Evolutionary conservation across 208 protist species (phyloP), one percentile per base, ranked within the genome.

Genomic region (Acanthamoeba sp.): DNA sequence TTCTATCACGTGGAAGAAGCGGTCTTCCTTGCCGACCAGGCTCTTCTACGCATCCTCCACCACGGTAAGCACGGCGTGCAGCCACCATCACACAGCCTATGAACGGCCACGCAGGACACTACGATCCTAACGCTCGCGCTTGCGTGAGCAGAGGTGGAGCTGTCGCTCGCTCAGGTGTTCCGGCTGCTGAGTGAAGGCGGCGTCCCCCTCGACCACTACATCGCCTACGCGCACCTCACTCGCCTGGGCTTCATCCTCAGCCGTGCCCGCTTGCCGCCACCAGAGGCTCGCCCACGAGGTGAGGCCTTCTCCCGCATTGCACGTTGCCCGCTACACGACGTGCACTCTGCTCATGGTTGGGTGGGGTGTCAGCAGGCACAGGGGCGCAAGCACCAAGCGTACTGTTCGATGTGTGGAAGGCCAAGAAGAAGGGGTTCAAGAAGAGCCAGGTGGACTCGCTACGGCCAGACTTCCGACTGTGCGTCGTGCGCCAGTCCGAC

Each of bases 1-100:
- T 82, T 82, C 73, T 82, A 82, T 32, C 32, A 50, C 16, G 73
- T 82, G 38, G 73, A 82, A 20, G 73, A 82, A 32, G 73, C 73
- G 1, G 73, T 50, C 27, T 82, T 52, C 73, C 73, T 82, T 5
- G 73, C 73, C 42, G 73, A 82, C n/a, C 73, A 82, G 40, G 12
- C 73, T 9, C 73, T 82, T 7, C 73, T 82, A 3, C 73, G 73
- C 73, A 82, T 82, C 20, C 14, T 24, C 9, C 73, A 82, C 50
- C 73, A 82, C 27, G 73, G 73, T 82, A 32, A 12, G 5, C 24
- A 29, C 10, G 42, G 42, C 42, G 42, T 48, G 42, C 42, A n/a
- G n/a, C n/a, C n/a, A n/a, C n/a, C n/a, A n/a, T n/a, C n/a, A n/a
- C n/a, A n/a, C n/a, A n/a, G n/a, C n/a, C n/a, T n/a, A n/a, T n/a